A percentile compares a stretch with the other conserved stretches of the same genome.
These are phyloP conservation scores for Xylariaceae sp. DNA, from an alignment of 2,329 filamentous ascomycete species.

Conservation along the genomic window DNA sequence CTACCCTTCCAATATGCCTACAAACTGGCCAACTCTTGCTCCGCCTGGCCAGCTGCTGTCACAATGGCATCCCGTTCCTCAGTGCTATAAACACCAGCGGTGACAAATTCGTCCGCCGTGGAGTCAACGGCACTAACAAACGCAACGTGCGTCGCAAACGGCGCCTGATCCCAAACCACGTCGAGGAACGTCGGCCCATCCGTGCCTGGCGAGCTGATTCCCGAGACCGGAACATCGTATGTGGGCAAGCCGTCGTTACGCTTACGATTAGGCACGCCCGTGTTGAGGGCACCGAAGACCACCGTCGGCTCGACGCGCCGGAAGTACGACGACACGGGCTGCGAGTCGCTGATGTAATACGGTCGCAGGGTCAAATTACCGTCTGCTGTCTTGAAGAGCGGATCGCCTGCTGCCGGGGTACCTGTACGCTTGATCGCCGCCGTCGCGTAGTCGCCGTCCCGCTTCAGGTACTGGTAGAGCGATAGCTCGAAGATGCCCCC, in stretches of 20 bases:
- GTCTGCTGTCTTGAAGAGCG: slow-evolving; percentile 21
- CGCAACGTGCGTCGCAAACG: slow-evolving; percentile 24
- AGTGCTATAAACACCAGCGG: slow-evolving; percentile 21
- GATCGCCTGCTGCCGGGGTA: slow-evolving; percentile 22
- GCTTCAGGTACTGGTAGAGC: slow-evolving; percentile 29
- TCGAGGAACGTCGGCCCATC: slow-evolving; percentile 33
- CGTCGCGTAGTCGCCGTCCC: slow-evolving; percentile 28
- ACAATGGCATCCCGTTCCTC: slow-evolving; percentile 25
- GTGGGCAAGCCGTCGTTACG: slow-evolving; percentile 28
- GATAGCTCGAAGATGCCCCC: slow-evolving; percentile 26
- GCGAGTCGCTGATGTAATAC: slow-evolving; percentile 29
- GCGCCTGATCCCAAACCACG: slow-evolving; percentile 29
- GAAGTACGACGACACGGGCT: slow-evolving; percentile 31
- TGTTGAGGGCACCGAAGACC: slow-evolving; percentile 25
- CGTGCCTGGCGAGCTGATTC: slow-evolving; percentile 25
- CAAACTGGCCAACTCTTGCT: slow-evolving; percentile 21
- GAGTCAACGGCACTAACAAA: slow-evolving; percentile 24
- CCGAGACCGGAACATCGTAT: slow-evolving; percentile 30
- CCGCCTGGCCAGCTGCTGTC: slow-evolving; percentile 20
- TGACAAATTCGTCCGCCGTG: slow-evolving; percentile 22
- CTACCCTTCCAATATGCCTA: too few relatives aligned
- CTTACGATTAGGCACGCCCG: slow-evolving; percentile 29
- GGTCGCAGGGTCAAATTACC: slow-evolving; percentile 23
- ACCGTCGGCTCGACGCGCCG: slow-evolving; percentile 28
- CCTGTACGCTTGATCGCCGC: slow-evolving; percentile 21